Evolutionary conservation across 2,329 filamentous ascomycete species (phyloP).

Genomic region (Didymella keratinophila): DNA sequence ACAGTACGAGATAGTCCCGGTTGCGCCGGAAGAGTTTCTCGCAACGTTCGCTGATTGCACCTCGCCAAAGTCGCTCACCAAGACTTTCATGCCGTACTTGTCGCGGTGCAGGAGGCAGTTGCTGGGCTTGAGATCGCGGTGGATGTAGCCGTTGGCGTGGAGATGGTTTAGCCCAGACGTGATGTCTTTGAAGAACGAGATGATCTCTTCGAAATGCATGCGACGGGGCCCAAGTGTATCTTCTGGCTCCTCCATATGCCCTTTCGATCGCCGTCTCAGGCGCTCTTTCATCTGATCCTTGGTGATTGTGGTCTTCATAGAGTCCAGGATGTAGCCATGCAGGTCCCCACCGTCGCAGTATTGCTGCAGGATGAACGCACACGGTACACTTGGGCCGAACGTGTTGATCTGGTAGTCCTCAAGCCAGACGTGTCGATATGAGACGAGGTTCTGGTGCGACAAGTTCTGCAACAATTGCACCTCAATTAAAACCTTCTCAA

Average conservation of each 20-base stretch:
- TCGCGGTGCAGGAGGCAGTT: conserved; percentile 90
- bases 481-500: conserved; percentile 92
- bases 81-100: conserved; percentile 74
- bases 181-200: conserved; percentile 95
- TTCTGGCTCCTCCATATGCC: conserved; percentile 70
- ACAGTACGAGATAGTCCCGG: conserved; percentile 96
- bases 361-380: conserved; percentile 95
- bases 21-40: conserved; percentile 90
- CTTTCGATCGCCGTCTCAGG: conserved; percentile 81
- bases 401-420: conserved; percentile 83
- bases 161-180: conserved; percentile 90
- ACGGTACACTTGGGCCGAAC: conserved; percentile 91
- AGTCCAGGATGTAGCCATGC: conserved; percentile 82
- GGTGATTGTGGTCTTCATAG: conserved; percentile 66
- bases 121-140: conserved; percentile 93
- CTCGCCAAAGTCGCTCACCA: conserved; percentile 98
- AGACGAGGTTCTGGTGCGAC: conserved; percentile 93
- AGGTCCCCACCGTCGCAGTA: conserved; percentile 96
- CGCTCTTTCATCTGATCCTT: conserved; percentile 90
- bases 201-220: conserved; percentile 88
- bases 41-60: conserved; percentile 84
- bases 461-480: conserved; percentile 91
- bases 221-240: conserved; percentile 62
- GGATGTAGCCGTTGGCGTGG: conserved; percentile 90
- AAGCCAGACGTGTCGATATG: conserved; percentile 96